phyloP scores from a whole-genome alignment of 2,329 filamentous ascomycete genomes.

The Penicillium griseofulvum region DNA sequence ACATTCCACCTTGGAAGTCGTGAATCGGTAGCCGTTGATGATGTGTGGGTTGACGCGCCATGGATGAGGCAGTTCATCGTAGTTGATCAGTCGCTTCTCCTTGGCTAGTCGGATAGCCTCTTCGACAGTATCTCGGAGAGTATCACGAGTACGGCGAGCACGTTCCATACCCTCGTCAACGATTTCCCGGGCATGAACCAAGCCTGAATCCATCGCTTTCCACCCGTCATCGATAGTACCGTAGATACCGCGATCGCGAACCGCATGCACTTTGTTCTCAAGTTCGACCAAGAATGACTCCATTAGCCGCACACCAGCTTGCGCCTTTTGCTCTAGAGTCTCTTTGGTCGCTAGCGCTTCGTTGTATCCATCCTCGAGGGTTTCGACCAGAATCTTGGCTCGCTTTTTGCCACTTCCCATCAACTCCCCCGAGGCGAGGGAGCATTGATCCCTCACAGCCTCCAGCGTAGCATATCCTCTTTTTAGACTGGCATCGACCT shows the following conservation, averaged over 20 bases:
- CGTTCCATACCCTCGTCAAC: conserved; percentile 78
- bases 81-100: conserved; percentile 78
- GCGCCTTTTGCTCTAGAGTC: conserved; percentile 86
- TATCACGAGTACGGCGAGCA: conserved; percentile 77
- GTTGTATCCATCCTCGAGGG: conserved; percentile 81
- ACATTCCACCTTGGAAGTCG: conserved; percentile 85
- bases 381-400: conserved; percentile 87
- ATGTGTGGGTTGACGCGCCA: conserved; percentile 98
- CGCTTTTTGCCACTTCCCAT: conserved; percentile 81
- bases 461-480: conserved; percentile 83
- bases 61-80: conserved; percentile 84
- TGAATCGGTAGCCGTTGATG: conserved; percentile 85
- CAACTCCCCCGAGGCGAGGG: conserved; percentile 83
- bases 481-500: conserved; percentile 78
- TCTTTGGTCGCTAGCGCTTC: conserved; percentile 80
- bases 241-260: conserved; percentile 73
- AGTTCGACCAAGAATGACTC: conserved; percentile 83
- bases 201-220: conserved; percentile 74
- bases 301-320: conserved; percentile 80
- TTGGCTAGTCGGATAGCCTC: conserved; percentile 71
- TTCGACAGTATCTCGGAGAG: conserved; percentile 80
- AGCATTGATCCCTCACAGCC: conserved; percentile 82
- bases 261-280: conserved; percentile 74
- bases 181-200: conserved; percentile 71
- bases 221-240: conserved; percentile 76